These are phyloP conservation scores for Annulohypoxylon bovei DNA, from an alignment of 495 filamentous ascomycete species.

Conservation along the genomic window DNA sequence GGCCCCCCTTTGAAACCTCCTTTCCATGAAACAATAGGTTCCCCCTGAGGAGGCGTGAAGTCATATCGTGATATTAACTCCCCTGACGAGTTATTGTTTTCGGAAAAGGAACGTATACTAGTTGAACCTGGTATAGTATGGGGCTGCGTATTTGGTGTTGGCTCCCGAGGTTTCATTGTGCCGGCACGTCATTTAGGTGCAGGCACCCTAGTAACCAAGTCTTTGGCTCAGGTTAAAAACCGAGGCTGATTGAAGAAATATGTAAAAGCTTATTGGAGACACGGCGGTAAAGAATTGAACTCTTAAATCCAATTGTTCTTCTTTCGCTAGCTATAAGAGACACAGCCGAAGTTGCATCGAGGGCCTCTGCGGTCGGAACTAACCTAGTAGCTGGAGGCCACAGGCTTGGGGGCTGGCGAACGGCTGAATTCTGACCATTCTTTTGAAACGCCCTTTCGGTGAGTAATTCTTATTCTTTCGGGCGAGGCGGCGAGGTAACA, in stretches of 20 bases:
- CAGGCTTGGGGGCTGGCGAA: not conserved
- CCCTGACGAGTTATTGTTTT: not conserved
- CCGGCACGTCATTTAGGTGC: not conserved
- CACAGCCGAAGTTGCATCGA: not conserved
- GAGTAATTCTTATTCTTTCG: not conserved
- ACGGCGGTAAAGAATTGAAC: not conserved
- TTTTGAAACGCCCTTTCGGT: not conserved
- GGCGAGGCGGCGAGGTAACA: too few species aligned
- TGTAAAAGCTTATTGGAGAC: not conserved
- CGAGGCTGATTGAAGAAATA: not conserved
- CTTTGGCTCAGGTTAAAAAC: too few species aligned
- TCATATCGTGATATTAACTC: not conserved
- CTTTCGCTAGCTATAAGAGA: not conserved
- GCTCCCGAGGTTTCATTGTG: not conserved
- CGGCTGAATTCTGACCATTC: not conserved
- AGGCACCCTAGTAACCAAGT: not conserved
- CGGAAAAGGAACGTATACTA: not conserved
- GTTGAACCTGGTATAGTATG: not conserved
- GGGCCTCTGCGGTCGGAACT: not conserved
- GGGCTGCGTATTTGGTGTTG: not conserved
- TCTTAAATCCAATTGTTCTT: not conserved
- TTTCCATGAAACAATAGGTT: not conserved
- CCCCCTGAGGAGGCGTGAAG: not conserved
- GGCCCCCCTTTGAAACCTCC: not conserved
- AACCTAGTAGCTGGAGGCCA: not conserved